phyloP scores from a whole-genome alignment of 345 rosid genomes.

The Conringia planisiliqua region DNA sequence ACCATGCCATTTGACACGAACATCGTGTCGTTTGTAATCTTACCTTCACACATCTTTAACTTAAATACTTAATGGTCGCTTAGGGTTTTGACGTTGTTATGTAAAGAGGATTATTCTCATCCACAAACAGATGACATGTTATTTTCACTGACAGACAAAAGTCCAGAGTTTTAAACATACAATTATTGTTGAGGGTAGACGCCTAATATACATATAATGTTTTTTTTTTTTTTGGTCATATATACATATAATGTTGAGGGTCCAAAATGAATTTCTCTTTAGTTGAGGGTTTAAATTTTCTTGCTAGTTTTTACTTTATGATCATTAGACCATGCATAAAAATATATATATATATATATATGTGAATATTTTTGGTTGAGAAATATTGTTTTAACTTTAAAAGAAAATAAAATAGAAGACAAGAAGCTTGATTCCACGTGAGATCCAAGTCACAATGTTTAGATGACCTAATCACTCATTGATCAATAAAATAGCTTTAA shows the following conservation, averaged over 20 bases:
- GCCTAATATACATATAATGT: neutral
- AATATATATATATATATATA: too few relatives aligned
- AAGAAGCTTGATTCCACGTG: conserved; percentile 13
- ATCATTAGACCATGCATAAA: neutral
- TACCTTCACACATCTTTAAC: neutral
- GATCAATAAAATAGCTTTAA: conserved; percentile 5
- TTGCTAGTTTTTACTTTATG: neutral
- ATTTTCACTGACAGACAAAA: neutral
- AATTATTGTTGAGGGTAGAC: neutral
- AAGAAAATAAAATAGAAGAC: neutral
- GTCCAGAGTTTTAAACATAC: neutral
- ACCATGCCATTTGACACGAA: neutral
- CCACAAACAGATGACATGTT: neutral
- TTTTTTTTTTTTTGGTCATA: too few relatives aligned
- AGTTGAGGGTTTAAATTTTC: neutral
- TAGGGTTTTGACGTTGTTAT: neutral
- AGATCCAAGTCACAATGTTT: conserved; percentile 29
- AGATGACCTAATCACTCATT: conserved; percentile 23
- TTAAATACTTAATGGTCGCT: neutral
- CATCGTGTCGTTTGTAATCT: neutral
- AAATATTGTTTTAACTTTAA: neutral
- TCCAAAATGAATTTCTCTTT: neutral
- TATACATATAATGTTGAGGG: too few relatives aligned
- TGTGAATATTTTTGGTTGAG: neutral
- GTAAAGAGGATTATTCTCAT: neutral